A percentile compares a stretch with the other conserved stretches of the same genome.
Conservation (phyloP, 1,139 yeast genomes). For the Taphrina deformans region DNA sequence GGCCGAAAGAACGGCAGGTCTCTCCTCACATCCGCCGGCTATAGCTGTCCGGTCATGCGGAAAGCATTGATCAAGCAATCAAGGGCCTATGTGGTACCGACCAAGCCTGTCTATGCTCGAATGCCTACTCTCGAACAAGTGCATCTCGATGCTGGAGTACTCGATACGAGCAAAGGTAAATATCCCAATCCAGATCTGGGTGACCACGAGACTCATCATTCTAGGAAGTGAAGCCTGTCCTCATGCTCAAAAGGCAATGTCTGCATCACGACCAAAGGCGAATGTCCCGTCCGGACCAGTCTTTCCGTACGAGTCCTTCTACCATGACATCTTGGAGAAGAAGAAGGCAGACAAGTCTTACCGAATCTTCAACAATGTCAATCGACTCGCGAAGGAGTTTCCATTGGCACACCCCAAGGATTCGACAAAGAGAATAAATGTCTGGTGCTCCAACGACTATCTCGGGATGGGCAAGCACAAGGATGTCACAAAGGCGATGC, state of each 20-base stretch:
- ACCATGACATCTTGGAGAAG: constrained; percentile 61
- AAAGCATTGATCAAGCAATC: constrained; percentile 58
- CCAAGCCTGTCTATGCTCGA: constrained; percentile 50
- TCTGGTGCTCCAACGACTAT: constrained; percentile 98
- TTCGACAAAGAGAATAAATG: constrained; percentile 82
- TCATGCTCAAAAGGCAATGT: constrained; percentile 30
- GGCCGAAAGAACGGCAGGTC: constrained; percentile 44
- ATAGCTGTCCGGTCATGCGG: constrained; percentile 84
- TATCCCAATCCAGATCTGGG: too few relatives aligned
- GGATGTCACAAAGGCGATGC: constrained; percentile 73
- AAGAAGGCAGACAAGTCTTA: constrained; percentile 89
- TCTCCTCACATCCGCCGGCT: constrained; percentile 62
- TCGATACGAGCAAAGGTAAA: constrained; percentile 41
- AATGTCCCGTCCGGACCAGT: constrained; percentile 40
- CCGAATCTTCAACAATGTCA: constrained; percentile 93
- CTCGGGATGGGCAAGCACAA: constrained; percentile 88
- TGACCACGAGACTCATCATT: too few relatives aligned
- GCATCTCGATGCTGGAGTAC: constrained; percentile 45
- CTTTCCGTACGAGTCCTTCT: constrained; percentile 67
- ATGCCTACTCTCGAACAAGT: constrained; percentile 44
- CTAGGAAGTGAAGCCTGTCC: constrained; percentile 26
- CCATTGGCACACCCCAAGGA: constrained; percentile 83
- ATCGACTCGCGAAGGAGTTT: constrained; percentile 88
- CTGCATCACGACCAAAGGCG: constrained; percentile 13
- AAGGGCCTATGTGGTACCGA: constrained; percentile 57